Base-by-base conservation (phyloP, 805 yeast species). In the Lachancea lanzarotensis region DNA sequence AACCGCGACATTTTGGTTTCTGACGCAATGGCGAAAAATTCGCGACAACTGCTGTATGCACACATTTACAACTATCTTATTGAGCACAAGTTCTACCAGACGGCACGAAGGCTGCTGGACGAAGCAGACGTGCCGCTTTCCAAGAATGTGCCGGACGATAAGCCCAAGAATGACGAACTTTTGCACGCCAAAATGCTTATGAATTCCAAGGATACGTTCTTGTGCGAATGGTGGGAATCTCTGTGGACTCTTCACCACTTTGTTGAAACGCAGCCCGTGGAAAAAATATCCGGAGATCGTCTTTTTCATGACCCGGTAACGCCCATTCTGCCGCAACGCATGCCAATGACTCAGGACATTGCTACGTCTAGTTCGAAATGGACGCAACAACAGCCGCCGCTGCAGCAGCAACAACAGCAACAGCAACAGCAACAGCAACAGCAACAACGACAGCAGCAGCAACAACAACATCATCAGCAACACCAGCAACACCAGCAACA, bases 221-320 rank as follows among this genome's bases (percentile, higher is more conserved):
- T 78, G 12, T 56, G 73, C 39, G 81, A 78, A 50, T 78, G 82
- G 82, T 78, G 81, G 79, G 68, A 71, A 41, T 60, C 72, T 9
- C 52, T 78, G 12, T 72, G 78, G 74, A 65, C 74, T 13, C 46
- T 73, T n/a, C 77, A 75, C 50, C 65, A 72, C 9, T 71, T 67
- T 42, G 69, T 76, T 4, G 67, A 69, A 43, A 57, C 57, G 3
- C 57, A 65, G 1, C 64, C 67, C 9, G 39, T 53, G 15, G 56
- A 55, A 44, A 50, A 57, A 32, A 34, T 69, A 40, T 43, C 51
- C 7, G 49, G 42, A 19, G 38, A 38, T 17, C 43, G 45, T 17
- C 49, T 49, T 13, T 38, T 49, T 27, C 48, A 43, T 15, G 56
- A 54, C 20, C 47, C 45, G 3, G 47, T 52, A n/a, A 45, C 48